Evolutionary conservation across 163 green algal genomes (phyloP).

Genomic region (Scenedesmus sp.): DNA sequence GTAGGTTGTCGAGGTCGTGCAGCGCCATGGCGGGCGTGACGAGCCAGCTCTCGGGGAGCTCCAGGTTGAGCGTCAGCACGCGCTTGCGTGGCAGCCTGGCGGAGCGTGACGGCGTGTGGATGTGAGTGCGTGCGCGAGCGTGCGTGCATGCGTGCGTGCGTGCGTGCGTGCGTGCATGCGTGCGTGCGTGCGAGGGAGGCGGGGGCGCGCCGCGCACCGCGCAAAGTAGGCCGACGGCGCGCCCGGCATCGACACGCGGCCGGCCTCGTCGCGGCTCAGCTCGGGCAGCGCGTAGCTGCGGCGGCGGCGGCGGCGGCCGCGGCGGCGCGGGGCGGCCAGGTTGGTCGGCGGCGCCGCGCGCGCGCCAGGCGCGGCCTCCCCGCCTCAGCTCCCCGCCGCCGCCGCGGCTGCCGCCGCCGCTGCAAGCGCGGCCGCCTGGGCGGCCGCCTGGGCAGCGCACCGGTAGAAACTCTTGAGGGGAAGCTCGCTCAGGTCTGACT

Average conservation of each 20-base stretch:
- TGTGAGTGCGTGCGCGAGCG: no score
- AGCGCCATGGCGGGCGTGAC: constrained; percentile 69
- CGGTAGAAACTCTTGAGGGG: constrained; percentile 94
- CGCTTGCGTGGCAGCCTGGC: constrained; percentile 72
- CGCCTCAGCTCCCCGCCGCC: no score
- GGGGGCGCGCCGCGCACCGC: constrained; percentile 22
- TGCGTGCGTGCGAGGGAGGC: no score
- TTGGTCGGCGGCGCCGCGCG: no score
- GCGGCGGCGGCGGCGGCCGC: not conserved
- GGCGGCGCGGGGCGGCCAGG: no score
- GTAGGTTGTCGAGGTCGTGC: constrained; percentile 96
- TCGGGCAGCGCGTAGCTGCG: constrained; percentile 53
- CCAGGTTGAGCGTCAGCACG: constrained; percentile 93
- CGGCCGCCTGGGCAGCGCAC: no score
- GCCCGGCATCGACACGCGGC: constrained; percentile 37
- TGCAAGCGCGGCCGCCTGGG: constrained; percentile 45
- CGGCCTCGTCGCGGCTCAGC: constrained; percentile 25
- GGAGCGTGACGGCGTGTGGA: no score
- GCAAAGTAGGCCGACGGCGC: constrained; percentile 36
- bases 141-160: no score
- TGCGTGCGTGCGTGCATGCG: no score
- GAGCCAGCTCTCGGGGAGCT: constrained; percentile 92
- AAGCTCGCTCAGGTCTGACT: constrained; percentile 75
- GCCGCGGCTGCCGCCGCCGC: no score
- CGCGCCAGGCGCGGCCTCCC: no score